A percentile compares a stretch with the other conserved stretches of the same genome.
phyloP scores from a whole-genome alignment of 2,329 filamentous ascomycete species.

The Blastomyces gilchristii region DNA sequence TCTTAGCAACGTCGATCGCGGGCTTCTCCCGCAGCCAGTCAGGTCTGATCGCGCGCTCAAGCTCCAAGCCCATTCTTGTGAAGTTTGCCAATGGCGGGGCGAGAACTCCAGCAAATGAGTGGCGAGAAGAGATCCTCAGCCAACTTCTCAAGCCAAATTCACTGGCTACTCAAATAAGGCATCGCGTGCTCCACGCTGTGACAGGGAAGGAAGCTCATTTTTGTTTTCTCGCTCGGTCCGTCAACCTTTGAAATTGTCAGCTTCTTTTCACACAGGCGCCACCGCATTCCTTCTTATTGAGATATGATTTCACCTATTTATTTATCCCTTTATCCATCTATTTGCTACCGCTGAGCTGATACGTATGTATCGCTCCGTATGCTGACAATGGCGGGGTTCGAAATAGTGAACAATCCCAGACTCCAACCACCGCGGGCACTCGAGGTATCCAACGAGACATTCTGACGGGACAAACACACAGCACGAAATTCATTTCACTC shows the following conservation, averaged over 20 bases:
- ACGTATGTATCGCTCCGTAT: background rate
- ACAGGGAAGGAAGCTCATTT: background rate
- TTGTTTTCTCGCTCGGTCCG: no score
- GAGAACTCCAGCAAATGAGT: background rate
- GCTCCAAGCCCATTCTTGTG: background rate
- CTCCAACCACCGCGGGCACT: background rate
- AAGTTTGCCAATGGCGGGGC: background rate
- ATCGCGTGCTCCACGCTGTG: background rate
- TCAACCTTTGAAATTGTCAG: background rate
- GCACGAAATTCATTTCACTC: background rate
- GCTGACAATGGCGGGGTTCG: background rate
- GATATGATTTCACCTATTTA: background rate
- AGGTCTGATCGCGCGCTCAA: background rate
- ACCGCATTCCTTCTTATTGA: background rate
- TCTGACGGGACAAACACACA: background rate
- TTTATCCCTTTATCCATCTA: background rate
- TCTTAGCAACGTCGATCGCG: slow-evolving; percentile 1
- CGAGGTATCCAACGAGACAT: background rate
- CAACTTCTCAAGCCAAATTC: background rate
- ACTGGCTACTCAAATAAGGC: background rate
- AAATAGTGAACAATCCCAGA: background rate
- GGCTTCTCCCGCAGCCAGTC: slow-evolving; percentile 2
- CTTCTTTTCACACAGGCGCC: background rate
- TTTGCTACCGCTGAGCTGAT: background rate
- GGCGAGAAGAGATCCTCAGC: background rate